Evolutionary conservation across 805 yeast species (phyloP).

Genomic region (Pichia insulana): DNA sequence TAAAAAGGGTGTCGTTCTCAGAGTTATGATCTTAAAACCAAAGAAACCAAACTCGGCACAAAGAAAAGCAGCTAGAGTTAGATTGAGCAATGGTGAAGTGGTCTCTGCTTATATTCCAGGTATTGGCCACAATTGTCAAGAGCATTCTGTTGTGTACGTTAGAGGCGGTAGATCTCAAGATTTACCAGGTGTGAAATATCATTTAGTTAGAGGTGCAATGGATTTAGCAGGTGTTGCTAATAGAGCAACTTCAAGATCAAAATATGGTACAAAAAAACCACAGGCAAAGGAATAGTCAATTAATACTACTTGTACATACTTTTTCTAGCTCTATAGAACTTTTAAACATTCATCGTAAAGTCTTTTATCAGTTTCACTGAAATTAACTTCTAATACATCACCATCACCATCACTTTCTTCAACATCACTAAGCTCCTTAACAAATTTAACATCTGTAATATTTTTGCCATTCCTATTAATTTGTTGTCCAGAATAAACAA

Average conservation of each 20-base stretch:
- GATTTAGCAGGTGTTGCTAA: constrained; percentile 94
- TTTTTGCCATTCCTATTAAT: constrained; percentile 41
- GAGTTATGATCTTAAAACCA: constrained; percentile 93
- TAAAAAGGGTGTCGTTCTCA: constrained; percentile 83
- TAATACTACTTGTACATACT: constrained; percentile 1
- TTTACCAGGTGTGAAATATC: constrained; percentile 96
- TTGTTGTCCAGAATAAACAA: constrained; percentile 38
- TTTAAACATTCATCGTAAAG: constrained; percentile 38
- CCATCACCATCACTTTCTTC: constrained; percentile 1
- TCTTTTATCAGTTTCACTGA: constrained; percentile 30
- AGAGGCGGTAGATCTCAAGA: constrained; percentile 99
- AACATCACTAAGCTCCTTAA: constrained; percentile 12
- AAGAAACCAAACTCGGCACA: constrained; percentile 98
- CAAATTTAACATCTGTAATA: constrained; percentile 27
- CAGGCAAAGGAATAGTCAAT: constrained; percentile 31
- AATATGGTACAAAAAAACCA: constrained; percentile 89
- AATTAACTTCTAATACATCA: constrained; percentile 19
- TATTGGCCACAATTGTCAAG: constrained; percentile 97
- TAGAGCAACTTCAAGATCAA: constrained; percentile 80
- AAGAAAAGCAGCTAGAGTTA: constrained; percentile 92
- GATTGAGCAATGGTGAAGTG: constrained; percentile 81
- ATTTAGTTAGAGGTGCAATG: constrained; percentile 83
- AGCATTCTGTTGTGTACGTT: constrained; percentile 90
- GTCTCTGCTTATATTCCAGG: constrained; percentile 95
- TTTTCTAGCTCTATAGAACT: constrained; percentile 4